These are phyloP conservation scores for Gelatoporia subvermispora DNA, from an alignment of 768 basidiomycete species.

Conservation along the genomic window DNA sequence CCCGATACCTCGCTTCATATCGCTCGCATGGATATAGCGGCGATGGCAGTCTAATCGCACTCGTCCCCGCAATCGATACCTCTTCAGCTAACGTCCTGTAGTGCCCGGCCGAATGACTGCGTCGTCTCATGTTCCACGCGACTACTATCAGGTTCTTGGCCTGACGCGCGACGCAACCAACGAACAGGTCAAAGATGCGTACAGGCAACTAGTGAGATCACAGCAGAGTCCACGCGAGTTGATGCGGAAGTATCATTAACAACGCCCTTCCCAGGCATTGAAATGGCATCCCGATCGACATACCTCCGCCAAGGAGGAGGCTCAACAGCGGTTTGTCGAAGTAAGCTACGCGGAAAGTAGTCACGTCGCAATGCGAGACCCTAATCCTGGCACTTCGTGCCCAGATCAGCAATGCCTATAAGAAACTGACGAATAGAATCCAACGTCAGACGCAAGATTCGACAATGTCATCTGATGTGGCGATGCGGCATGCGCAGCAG, in stretches of 20 bases:
- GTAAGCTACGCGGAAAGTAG: conserved; percentile 30
- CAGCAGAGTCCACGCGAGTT: conserved; percentile 15
- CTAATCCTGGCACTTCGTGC: neutral
- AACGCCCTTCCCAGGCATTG: conserved; percentile 38
- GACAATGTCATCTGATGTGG: too few species aligned
- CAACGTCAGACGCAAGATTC: too few species aligned
- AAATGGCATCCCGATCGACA: conserved; percentile 70
- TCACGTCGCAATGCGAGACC: neutral
- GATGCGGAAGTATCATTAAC: conserved; percentile 15
- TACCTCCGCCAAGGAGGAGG: conserved; percentile 42
- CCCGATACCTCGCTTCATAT: conserved; percentile 6
- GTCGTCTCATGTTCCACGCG: conserved; percentile 12
- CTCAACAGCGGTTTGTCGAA: conserved; percentile 54
- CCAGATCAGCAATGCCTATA: conserved; percentile 56
- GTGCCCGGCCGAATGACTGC: conserved; percentile 17
- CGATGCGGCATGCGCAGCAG: too few species aligned
- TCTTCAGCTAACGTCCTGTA: neutral
- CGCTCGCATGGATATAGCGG: conserved; percentile 4
- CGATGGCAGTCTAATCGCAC: neutral
- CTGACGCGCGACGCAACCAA: conserved; percentile 40
- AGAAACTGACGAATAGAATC: conserved; percentile 32
- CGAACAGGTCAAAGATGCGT: conserved; percentile 54
- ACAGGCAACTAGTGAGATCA: conserved; percentile 52
- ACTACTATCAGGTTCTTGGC: conserved; percentile 40
- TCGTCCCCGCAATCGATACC: neutral